phyloP scores from a whole-genome alignment of 768 basidiomycete species.

The Wakefieldia striispora region DNA sequence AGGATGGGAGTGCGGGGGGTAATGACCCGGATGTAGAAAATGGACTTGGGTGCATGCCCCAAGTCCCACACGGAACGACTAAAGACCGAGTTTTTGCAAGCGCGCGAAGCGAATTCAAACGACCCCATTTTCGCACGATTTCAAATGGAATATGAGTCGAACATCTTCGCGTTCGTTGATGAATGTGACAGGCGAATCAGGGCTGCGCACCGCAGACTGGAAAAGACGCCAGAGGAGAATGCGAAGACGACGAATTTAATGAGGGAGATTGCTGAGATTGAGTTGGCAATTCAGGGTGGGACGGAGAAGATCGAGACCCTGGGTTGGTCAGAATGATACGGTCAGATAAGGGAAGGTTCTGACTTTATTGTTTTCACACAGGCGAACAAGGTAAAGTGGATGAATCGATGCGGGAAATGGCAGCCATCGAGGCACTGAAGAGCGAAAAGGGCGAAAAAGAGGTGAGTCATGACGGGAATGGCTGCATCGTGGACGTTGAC shows the following conservation, averaged over 20 bases:
- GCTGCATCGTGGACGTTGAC: slow-evolving; percentile 2
- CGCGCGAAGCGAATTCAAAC: slow-evolving; percentile 68
- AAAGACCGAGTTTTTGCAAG: slow-evolving; percentile 84
- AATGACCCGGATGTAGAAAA: slow-evolving; percentile 59
- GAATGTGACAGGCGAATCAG: slow-evolving; percentile 97
- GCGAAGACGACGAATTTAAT: slow-evolving; percentile 98
- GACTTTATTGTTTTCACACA: slow-evolving; percentile 29
- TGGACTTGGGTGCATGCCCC: slow-evolving; percentile 98
- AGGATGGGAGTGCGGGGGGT: background rate
- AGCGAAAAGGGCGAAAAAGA: slow-evolving; percentile 95
- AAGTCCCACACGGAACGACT: slow-evolving; percentile 94
- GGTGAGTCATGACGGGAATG: slow-evolving; percentile 37
- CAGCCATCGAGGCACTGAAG: slow-evolving; percentile 96
- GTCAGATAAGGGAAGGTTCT: slow-evolving; percentile 1
- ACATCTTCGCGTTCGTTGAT: slow-evolving; percentile 94
- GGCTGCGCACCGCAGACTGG: slow-evolving; percentile 88
- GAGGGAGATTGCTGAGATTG: slow-evolving; percentile 99
- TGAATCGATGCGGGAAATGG: slow-evolving; percentile 97
- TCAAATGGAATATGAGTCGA: slow-evolving; percentile 94
- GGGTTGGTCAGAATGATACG: slow-evolving; percentile 46
- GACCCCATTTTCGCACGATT: slow-evolving; percentile 84
- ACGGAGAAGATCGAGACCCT: slow-evolving; percentile 97
- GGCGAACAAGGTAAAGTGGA: slow-evolving; percentile 99
- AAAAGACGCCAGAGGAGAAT: slow-evolving; percentile 99
- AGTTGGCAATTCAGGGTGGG: slow-evolving; percentile 96